Evolutionary conservation across 306 rosid species (phyloP).

Genomic region (Ochetophila trinervis): DNA sequence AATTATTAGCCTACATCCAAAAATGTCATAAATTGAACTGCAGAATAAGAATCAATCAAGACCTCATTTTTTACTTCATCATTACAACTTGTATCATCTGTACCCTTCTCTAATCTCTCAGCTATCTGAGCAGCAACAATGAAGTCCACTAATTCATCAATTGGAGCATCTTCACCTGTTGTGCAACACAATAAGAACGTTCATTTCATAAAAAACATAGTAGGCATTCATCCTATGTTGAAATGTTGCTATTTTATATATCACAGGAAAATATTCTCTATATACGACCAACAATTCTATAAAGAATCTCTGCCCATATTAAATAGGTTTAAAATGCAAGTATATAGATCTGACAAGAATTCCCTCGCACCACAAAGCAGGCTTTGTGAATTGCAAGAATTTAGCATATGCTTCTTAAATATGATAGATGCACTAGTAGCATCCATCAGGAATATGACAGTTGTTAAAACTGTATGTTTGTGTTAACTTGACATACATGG

Average conservation of each 20-base stretch:
- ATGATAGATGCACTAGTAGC: too few relatives aligned
- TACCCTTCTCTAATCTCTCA: conserved; percentile 50
- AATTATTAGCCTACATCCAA: conserved; percentile 8
- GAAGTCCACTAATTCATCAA: conserved; percentile 76
- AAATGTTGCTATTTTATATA: conserved; percentile 4
- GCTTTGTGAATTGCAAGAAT: background rate
- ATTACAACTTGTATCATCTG: conserved; percentile 34
- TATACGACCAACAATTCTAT: too few relatives aligned
- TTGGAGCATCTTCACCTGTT: conserved; percentile 66
- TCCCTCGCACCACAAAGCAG: background rate
- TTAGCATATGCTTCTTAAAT: background rate
- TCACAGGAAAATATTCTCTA: background rate
- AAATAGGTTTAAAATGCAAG: background rate
- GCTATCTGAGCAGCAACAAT: conserved; percentile 83
- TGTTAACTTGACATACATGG: too few relatives aligned
- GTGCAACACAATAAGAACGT: conserved; percentile 20
- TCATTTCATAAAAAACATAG: too few relatives aligned
- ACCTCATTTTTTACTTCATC: conserved; percentile 61
- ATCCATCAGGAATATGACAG: too few relatives aligned
- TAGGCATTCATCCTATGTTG: background rate
- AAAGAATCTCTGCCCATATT: conserved; percentile 16
- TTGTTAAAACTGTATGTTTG: too few relatives aligned
- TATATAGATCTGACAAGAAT: background rate
- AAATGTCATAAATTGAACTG: conserved; percentile 8
- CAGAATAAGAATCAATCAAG: conserved; percentile 8